These are phyloP conservation scores for Globisporangium sylvaticum DNA, from an alignment of 352 stramenopile species.

Conservation along the genomic window DNA sequence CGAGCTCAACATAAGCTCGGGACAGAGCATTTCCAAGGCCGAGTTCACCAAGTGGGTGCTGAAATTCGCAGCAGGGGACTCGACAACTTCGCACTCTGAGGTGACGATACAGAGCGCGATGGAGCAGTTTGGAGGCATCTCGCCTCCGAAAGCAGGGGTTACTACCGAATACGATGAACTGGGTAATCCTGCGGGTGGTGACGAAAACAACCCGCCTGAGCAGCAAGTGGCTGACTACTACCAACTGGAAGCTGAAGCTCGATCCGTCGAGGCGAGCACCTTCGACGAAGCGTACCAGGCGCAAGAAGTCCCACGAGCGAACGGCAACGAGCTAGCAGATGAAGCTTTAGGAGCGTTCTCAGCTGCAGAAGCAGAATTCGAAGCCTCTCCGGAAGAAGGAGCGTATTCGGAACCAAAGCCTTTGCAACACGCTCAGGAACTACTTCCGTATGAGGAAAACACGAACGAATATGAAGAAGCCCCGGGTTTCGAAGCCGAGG, in stretches of 20 bases:
- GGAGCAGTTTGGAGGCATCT: constrained; percentile 3
- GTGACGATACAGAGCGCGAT: constrained; percentile 9
- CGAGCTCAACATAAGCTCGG: constrained; percentile 49
- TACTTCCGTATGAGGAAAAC: background rate
- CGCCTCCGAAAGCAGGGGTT: background rate
- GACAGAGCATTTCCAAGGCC: constrained; percentile 52
- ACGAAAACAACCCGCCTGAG: background rate
- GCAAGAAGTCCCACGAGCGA: background rate
- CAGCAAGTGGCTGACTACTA: no score
- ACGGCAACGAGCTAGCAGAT: background rate
- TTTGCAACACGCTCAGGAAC: background rate
- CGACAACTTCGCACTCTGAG: background rate
- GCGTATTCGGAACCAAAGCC: background rate
- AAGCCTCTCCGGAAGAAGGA: background rate
- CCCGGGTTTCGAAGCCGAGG: background rate
- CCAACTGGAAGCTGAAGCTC: background rate
- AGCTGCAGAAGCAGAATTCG: background rate
- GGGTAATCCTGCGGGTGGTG: background rate
- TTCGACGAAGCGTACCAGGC: background rate
- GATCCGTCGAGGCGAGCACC: background rate
- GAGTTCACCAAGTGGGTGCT: constrained; percentile 62
- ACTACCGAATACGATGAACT: background rate
- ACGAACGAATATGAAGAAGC: background rate
- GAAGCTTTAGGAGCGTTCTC: background rate
- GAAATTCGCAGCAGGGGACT: constrained; percentile 22